A percentile compares a stretch with the other conserved stretches of the same genome.
Evolutionary conservation across 1,284 basidiomycete species (phyloP).

Genomic region (Leccinum laetum): DNA sequence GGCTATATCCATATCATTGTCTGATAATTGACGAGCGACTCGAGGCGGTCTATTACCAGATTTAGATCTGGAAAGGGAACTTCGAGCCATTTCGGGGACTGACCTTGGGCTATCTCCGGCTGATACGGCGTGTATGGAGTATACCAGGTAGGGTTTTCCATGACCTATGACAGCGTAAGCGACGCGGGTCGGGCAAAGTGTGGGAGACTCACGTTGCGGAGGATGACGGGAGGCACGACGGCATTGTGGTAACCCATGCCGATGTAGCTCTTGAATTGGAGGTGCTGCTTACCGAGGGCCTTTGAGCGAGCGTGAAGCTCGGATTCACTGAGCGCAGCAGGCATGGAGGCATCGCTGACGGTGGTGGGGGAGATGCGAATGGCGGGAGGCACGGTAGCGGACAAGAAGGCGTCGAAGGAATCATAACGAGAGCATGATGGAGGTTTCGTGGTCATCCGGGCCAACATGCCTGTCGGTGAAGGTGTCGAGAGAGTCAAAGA

Average conservation of each 20-base stretch:
- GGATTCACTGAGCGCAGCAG: slow-evolving; percentile 79
- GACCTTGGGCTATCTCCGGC: slow-evolving; percentile 92
- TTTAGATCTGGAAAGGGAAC: slow-evolving; percentile 13
- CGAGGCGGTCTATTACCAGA: slow-evolving; percentile 72
- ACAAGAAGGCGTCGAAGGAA: slow-evolving; percentile 85
- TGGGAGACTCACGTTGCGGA: slow-evolving; percentile 74
- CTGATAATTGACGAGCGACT: slow-evolving; percentile 94
- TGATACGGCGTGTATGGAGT: slow-evolving; percentile 97
- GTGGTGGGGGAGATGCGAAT: slow-evolving; percentile 70
- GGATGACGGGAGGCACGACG: slow-evolving; percentile 90
- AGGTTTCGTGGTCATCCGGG: slow-evolving; percentile 75
- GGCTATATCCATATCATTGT: slow-evolving; percentile 98
- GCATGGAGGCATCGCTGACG: slow-evolving; percentile 70
- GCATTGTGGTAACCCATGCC: slow-evolving; percentile 98
- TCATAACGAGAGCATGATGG: slow-evolving; percentile 84
- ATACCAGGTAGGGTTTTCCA: slow-evolving; percentile 99
- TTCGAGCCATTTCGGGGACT: slow-evolving; percentile 15
- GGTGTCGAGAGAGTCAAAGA: slow-evolving; percentile 84
- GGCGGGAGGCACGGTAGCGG: slow-evolving; percentile 74
- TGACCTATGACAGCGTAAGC: slow-evolving; percentile 53
- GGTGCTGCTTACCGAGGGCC: slow-evolving; percentile 78
- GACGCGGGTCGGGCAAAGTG: slow-evolving; percentile 1
- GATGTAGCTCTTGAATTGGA: slow-evolving; percentile 89
- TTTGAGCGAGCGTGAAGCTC: slow-evolving; percentile 81
- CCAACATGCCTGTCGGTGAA: slow-evolving; percentile 91